Evolutionary conservation across 768 basidiomycete genomes (phyloP), one percentile per base, ranked within the genome.

Genomic region (Boletus pseudopeckii): DNA sequence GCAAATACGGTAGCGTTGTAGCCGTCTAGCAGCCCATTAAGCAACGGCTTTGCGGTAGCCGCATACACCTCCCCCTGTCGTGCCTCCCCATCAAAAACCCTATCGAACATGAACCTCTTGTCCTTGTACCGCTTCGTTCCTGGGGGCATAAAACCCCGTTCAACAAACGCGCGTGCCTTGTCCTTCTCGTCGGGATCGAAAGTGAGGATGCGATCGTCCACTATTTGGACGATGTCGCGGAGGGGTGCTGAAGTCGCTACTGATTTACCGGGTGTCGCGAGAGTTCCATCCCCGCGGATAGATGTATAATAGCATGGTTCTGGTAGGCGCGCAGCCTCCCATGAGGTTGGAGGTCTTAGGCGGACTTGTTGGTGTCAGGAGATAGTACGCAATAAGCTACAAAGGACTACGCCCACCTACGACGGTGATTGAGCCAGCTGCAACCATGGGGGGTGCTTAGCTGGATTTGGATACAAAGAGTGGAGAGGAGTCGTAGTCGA

Each of bases 1-100:
- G 97, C 97, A 75, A 99, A 98, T 9, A 98, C 90, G 11, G 97
- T 99, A 41, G 94, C 89, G 63, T 99, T 98, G 74, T 85, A 99
- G 10, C 97, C 97, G 63, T 98, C 89, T 54, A 99, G 75, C 24
- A 99, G 74, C 24, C 92, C 87, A 59, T 82, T 78, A 17, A 99
- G 77, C 45, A 99, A 74, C 33, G 94, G 93, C 66, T 87, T 85
- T 14, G 93, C 81, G 11, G 94, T 98, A 45, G 84, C 75, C 59
- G 86, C 84, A 65, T 92, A 98, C 9, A 99, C 90, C 50, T 92
- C 90, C 58, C 82, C 82, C 72, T 99, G 97, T 18, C 76, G 77
- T 41, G 90, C 81, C 44, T 88, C 82, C 65, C 86, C 83, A 58
- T 85, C 80, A 66, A 97, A 96, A 38, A 99, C 94, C 50, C 80